These are phyloP conservation scores for Rhodamnia rubescens DNA, from an alignment of 345 rosid genomes.

Conservation along the genomic window DNA sequence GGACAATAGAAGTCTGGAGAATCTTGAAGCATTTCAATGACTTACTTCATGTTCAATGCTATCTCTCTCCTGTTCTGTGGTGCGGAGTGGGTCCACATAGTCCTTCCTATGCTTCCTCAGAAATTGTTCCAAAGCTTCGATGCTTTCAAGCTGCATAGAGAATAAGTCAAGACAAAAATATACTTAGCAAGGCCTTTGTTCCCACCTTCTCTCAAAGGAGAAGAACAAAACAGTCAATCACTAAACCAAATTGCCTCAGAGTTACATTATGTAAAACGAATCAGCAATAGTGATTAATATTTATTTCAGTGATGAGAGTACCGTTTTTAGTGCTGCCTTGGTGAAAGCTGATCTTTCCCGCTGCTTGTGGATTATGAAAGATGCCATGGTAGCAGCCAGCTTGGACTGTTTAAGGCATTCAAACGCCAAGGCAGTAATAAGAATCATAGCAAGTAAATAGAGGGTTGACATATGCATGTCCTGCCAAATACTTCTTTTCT, in stretches of 20 bases:
- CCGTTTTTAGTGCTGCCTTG: slow-evolving; percentile 65
- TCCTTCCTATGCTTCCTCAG: slow-evolving; percentile 73
- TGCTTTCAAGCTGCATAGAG: slow-evolving; percentile 49
- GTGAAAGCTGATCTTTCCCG: slow-evolving; percentile 50
- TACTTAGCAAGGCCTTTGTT: neutral
- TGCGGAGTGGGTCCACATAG: slow-evolving; percentile 71
- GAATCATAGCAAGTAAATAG: neutral
- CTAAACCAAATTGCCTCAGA: neutral
- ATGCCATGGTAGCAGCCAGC: slow-evolving; percentile 68
- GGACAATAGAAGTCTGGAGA: neutral
- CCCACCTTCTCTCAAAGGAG: neutral
- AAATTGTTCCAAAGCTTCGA: slow-evolving; percentile 65
- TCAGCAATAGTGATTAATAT: neutral
- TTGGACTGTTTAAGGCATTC: slow-evolving; percentile 29
- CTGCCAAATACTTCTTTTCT: neutral
- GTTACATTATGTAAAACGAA: neutral
- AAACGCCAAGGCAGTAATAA: neutral
- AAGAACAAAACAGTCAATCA: neutral
- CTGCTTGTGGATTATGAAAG: slow-evolving; percentile 74
- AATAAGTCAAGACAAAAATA: neutral
- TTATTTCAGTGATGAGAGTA: neutral
- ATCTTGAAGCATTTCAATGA: neutral
- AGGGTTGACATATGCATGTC: neutral
- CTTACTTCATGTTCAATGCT: slow-evolving; percentile 92
- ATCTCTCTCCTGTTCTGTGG: slow-evolving; percentile 79